Evolutionary conservation across 768 basidiomycete genomes (phyloP).

Genomic region (Dentipellis fragilis): DNA sequence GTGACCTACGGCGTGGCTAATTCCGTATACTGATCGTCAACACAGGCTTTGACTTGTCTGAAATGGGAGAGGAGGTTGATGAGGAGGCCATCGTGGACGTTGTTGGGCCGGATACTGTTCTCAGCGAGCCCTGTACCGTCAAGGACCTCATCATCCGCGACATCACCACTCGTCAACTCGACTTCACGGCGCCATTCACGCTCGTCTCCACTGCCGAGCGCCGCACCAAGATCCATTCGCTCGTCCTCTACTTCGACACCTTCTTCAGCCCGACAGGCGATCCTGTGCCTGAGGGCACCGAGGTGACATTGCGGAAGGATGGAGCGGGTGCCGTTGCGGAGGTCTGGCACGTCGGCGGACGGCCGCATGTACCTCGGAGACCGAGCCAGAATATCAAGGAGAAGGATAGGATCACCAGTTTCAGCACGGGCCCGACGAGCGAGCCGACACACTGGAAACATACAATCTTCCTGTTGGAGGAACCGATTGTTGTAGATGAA

Average conservation of each 20-base stretch:
- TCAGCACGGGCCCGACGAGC: conserved; percentile 86
- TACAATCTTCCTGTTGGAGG: conserved; percentile 75
- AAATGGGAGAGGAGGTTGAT: conserved; percentile 68
- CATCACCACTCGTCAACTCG: conserved; percentile 59
- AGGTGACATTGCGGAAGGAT: conserved; percentile 48
- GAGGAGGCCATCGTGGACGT: conserved; percentile 82
- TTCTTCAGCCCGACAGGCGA: conserved; percentile 68
- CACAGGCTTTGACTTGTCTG: conserved; percentile 79
- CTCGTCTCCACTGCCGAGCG: conserved; percentile 55
- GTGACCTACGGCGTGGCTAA: conserved; percentile 12
- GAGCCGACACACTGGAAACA: conserved; percentile 96
- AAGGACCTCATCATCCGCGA: conserved; percentile 74
- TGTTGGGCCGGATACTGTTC: conserved; percentile 50
- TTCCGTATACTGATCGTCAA: neutral
- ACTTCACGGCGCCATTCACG: conserved; percentile 70
- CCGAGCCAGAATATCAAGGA: conserved; percentile 45
- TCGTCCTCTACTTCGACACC: conserved; percentile 91
- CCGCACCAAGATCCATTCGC: conserved; percentile 59
- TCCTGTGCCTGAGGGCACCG: conserved; percentile 38
- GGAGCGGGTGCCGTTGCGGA: conserved; percentile 59
- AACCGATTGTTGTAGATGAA: conserved; percentile 68
- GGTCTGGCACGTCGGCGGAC: conserved; percentile 71
- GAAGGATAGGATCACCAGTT: conserved; percentile 46
- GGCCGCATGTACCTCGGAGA: conserved; percentile 46
- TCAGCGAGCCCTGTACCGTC: conserved; percentile 53